Base-by-base conservation (phyloP, 139 green algal genomes). In the Eudorina sp. region DNA sequence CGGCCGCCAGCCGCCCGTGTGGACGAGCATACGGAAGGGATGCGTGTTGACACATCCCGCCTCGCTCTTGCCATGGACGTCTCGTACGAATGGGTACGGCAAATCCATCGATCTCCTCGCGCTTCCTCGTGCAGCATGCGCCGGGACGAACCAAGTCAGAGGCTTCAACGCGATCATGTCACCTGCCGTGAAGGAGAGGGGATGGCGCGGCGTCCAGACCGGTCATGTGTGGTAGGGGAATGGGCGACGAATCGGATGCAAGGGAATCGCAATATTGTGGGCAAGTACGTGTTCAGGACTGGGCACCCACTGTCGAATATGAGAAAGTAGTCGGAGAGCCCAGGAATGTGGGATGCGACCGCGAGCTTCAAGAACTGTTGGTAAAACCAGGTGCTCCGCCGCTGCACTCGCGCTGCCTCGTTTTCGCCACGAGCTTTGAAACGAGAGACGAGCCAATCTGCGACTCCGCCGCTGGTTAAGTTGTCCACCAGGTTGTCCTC, bases 301-400 rank as follows among this genome's bases (percentile, higher is more conserved):
- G 2, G 64, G 29, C 1, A 79, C 70, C 36, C 55, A 79, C 70
- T 79, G 40, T 79, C 70, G 43, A 58, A 55, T 7, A 79, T 34
- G 21, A 79, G 38, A 34, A 79, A 79, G 70, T 79, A 43, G 23
- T 53, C 41, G 23, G 70, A 79, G 23, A 79, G 70, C 4, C 34
- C 70, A 34, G 70, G 70, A 25, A 79, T 79, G 70, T 53, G 23
- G 70, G 41, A 3, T 34, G 70, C 70, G 1, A 53, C 40, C 2
- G 70, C 70, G 7, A 79, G 40, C 40, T 79, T 79, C 40, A 79
- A 18, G 13, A 79, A 55, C 41, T 79, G 70, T 25, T 79, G 70
- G 70, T 40, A 79, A 8, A 58, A 79, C 70, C 70, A 79, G 23
- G 70, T 58, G 34, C 41, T 58, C 31, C 70, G 34, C 34, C 38